These are phyloP conservation scores for Deinandra increscens DNA, from an alignment of 129 eudicot genomes.

Conservation along the genomic window DNA sequence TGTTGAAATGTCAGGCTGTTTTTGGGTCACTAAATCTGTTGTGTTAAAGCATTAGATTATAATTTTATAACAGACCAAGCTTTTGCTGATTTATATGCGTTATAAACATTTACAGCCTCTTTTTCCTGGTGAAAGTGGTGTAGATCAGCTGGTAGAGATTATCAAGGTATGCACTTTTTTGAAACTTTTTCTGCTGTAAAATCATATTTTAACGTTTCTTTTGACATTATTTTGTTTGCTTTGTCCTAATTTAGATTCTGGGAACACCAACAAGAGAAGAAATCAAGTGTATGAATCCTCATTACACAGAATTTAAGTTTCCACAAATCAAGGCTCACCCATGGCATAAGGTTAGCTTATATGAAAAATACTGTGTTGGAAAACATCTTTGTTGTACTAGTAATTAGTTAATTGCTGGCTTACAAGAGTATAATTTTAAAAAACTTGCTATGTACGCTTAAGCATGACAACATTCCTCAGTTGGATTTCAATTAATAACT, in stretches of 20 bases:
- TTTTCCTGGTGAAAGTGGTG: conserved; percentile 98
- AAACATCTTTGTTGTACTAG: background rate
- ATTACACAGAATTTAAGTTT: conserved; percentile 89
- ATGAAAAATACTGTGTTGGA: background rate
- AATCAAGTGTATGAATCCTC: conserved; percentile 96
- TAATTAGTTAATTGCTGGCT: conserved; percentile 5
- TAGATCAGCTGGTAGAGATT: conserved; percentile 94
- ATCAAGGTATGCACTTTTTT: conserved; percentile 54
- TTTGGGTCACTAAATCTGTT: background rate
- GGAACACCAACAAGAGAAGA: conserved; percentile 98
- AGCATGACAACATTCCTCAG: background rate
- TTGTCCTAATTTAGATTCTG: conserved; percentile 44
- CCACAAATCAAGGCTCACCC: conserved; percentile 99
- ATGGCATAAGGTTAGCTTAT: conserved; percentile 92
- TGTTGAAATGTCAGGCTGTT: background rate
- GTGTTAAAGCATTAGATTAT: background rate
- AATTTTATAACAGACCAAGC: background rate
- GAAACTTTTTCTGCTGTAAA: background rate
- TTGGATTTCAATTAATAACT: background rate
- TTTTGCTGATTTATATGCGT: conserved; percentile 8
- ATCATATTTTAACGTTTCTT: background rate
- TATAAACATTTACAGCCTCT: conserved; percentile 62
- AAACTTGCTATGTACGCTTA: background rate
- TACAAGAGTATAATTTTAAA: background rate
- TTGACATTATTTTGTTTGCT: background rate